phyloP scores from a whole-genome alignment of 306 rosid species.

The Urtica urens region DNA sequence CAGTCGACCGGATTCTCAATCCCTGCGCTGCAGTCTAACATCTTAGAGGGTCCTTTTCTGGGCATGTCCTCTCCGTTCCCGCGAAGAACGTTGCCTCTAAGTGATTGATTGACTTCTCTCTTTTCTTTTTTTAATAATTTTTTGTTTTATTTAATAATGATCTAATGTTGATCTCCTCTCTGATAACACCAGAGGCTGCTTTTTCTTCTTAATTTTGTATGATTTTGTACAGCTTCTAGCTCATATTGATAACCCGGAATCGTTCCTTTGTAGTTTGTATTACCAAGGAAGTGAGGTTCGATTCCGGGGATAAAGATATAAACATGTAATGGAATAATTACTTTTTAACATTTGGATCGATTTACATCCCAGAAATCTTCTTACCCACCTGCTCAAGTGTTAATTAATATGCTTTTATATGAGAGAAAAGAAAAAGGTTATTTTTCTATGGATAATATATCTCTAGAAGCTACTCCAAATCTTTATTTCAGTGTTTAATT shows the following conservation, averaged over 20 bases:
- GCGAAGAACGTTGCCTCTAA: slow-evolving; percentile 50
- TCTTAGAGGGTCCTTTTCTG: slow-evolving; percentile 50
- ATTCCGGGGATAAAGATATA: background rate
- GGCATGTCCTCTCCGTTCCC: slow-evolving; percentile 51
- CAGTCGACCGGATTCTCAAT: slow-evolving; percentile 57
- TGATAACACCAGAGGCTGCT: background rate
- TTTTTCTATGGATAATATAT: too few relatives aligned
- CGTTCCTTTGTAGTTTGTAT: background rate
- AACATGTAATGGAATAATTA: background rate
- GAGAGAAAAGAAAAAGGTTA: too few relatives aligned
- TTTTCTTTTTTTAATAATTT: background rate
- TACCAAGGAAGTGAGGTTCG: background rate
- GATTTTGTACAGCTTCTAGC: background rate
- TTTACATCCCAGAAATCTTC: background rate
- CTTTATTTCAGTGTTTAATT: too few relatives aligned
- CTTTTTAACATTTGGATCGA: background rate
- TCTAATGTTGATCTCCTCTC: background rate
- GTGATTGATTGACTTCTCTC: slow-evolving; percentile 7
- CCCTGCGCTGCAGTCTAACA: slow-evolving; percentile 69
- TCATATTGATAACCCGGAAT: background rate
- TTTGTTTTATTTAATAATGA: slow-evolving; percentile 5
- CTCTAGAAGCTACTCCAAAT: too few relatives aligned
- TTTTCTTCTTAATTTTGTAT: background rate
- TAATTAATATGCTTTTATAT: too few relatives aligned
- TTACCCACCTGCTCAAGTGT: background rate